These are phyloP conservation scores for Annulohypoxylon bovei DNA, from an alignment of 495 filamentous ascomycete genomes.

Conservation along the genomic window DNA sequence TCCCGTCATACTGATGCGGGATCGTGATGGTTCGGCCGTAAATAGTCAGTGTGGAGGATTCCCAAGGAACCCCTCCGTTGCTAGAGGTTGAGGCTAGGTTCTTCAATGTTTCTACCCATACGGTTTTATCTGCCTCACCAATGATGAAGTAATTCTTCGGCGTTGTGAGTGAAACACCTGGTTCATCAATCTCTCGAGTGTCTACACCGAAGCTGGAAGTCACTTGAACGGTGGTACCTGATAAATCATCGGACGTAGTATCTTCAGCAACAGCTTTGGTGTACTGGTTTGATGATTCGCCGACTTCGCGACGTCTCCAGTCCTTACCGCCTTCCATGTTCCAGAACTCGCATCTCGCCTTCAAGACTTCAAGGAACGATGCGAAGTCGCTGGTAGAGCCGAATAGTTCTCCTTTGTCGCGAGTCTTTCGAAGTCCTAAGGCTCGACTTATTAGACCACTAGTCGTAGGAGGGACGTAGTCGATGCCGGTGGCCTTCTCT, in stretches of 20 bases:
- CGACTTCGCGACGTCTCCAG: constrained; percentile 65
- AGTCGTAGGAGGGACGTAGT: constrained; percentile 61
- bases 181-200: background rate
- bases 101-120: constrained; percentile 26
- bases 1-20: constrained; percentile 58
- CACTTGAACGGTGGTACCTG: constrained; percentile 7
- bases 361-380: constrained; percentile 71
- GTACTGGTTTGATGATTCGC: constrained; percentile 25
- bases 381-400: constrained; percentile 70
- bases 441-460: constrained; percentile 60
- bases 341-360: constrained; percentile 75
- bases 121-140: constrained; percentile 21
- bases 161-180: constrained; percentile 6
- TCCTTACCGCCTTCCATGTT: constrained; percentile 74
- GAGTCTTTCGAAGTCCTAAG: constrained; percentile 46
- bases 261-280: constrained; percentile 1
- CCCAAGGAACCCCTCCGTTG: constrained; percentile 51
- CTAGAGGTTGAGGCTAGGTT: constrained; percentile 7
- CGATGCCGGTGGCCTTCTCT: constrained; percentile 70
- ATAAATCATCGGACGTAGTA: constrained; percentile 4
- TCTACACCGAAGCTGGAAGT: constrained; percentile 6
- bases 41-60: constrained; percentile 59
- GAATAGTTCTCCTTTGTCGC: constrained; percentile 51
- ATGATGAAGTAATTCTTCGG: constrained; percentile 50
- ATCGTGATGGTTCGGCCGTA: constrained; percentile 68